These are phyloP conservation scores for Incumbomyces delicatus DNA, from an alignment of 2,329 filamentous ascomycete genomes.

Conservation along the genomic window DNA sequence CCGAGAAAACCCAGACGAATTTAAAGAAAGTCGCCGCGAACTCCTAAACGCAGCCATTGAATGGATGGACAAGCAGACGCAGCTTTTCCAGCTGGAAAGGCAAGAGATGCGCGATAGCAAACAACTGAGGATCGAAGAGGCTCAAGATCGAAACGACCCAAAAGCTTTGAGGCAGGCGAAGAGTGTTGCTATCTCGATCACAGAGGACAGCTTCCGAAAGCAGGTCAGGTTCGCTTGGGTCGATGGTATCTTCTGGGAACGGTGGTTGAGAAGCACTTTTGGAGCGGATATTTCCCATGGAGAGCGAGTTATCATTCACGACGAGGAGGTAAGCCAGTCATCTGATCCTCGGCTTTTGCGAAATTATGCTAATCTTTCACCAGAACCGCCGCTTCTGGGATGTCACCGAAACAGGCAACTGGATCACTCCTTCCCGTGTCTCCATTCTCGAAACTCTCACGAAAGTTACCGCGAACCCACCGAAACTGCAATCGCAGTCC, in stretches of 20 bases:
- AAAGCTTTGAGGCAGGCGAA: conserved; percentile 79
- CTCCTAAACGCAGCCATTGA: conserved; percentile 92
- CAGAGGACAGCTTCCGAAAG: conserved; percentile 66
- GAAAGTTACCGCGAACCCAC: conserved; percentile 40
- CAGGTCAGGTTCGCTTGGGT: conserved; percentile 96
- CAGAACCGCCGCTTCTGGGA: conserved; percentile 95
- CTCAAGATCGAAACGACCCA: conserved; percentile 84
- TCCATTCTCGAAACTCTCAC: conserved; percentile 75
- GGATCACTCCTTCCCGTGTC: conserved; percentile 79
- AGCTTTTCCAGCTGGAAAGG: conserved; percentile 82
- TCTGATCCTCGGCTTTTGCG: background rate
- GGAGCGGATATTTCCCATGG: conserved; percentile 78
- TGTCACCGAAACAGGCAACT: conserved; percentile 74
- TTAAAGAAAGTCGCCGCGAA: conserved; percentile 68
- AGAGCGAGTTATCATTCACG: conserved; percentile 90
- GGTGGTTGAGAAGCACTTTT: conserved; percentile 92
- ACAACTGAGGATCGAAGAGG: conserved; percentile 90
- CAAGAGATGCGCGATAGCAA: conserved; percentile 91
- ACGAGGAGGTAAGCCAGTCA: conserved; percentile 70
- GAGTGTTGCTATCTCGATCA: conserved; percentile 83
- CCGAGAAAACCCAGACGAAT: conserved; percentile 68
- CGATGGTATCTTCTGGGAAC: conserved; percentile 92
- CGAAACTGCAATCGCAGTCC: conserved; percentile 40
- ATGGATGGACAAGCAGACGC: conserved; percentile 95
- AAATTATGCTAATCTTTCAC: conserved; percentile 24